Evolutionary conservation across 108 stramenopile species (phyloP).

Genomic region (Nitzschia inconspicua): DNA sequence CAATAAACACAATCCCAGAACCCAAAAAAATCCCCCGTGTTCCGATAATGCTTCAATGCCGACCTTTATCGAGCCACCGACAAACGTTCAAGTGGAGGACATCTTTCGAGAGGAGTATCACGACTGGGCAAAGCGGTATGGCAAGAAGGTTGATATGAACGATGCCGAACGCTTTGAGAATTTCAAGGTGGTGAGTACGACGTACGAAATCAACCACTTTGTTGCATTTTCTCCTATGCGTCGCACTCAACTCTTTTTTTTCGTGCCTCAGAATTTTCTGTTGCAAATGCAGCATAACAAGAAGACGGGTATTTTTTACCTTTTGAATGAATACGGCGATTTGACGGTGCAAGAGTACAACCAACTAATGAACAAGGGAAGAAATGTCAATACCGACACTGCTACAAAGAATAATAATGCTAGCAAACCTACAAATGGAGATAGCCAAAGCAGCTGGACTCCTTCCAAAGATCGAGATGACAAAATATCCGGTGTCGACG

Average conservation of each 20-base stretch:
- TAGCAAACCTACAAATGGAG: neutral
- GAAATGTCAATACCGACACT: neutral
- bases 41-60: neutral
- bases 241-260: no score
- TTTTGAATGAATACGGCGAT: slow-evolving; percentile 11
- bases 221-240: no score
- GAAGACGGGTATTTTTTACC: neutral
- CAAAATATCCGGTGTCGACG: neutral
- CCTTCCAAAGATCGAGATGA: no score
- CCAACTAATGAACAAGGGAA: neutral
- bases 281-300: slow-evolving; percentile 17
- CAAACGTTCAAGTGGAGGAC: slow-evolving; percentile 1
- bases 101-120: slow-evolving; percentile 10
- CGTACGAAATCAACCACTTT: no score
- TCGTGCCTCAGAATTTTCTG: no score
- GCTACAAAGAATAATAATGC: neutral
- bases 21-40: neutral
- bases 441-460: neutral
- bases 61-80: neutral
- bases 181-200: no score
- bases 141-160: neutral
- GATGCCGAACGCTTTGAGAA: slow-evolving; percentile 1
- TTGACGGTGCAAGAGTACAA: no score
- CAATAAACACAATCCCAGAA: no score
- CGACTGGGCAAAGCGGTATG: slow-evolving; percentile 4